A percentile compares a stretch with the other conserved stretches of the same genome.
Evolutionary conservation across 176 grass and related monocot genomes (phyloP).

Genomic region (Triticum timopheevii): DNA sequence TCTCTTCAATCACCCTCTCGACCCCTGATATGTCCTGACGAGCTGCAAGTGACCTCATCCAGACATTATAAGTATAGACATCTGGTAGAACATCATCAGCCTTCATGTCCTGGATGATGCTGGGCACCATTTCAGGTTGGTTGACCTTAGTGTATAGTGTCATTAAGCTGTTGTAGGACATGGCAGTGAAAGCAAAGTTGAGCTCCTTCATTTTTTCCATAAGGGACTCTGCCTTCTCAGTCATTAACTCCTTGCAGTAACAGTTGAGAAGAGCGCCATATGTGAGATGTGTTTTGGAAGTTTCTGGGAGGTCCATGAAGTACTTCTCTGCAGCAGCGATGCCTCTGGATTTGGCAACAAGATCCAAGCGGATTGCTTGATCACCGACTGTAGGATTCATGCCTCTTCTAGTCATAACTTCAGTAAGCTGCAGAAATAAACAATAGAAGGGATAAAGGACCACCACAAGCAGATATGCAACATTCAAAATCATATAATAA

Average conservation of each 20-base stretch:
- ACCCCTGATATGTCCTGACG: conserved; percentile 69
- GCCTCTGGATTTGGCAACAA: conserved; percentile 76
- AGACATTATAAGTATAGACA: conserved; percentile 88
- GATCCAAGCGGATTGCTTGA: conserved; percentile 83
- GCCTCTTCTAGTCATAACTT: conserved; percentile 80
- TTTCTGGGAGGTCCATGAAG: conserved; percentile 87
- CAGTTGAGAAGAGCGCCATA: conserved; percentile 91
- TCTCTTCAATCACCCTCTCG: conserved; percentile 91
- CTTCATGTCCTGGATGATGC: conserved; percentile 91
- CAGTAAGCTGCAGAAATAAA: conserved; percentile 57
- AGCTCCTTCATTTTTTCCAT: conserved; percentile 92
- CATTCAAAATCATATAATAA: background rate
- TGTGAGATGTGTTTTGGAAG: conserved; percentile 86
- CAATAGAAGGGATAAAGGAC: background rate
- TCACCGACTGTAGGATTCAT: conserved; percentile 89
- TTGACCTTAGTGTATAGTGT: conserved; percentile 73
- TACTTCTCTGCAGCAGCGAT: conserved; percentile 87
- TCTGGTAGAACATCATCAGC: conserved; percentile 72
- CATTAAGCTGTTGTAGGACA: conserved; percentile 96
- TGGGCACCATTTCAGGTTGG: conserved; percentile 63
- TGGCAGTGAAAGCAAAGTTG: conserved; percentile 75
- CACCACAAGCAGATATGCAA: background rate
- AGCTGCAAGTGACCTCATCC: conserved; percentile 85
- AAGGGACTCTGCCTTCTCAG: conserved; percentile 66
- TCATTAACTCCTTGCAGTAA: conserved; percentile 81